phyloP scores from a whole-genome alignment of 495 filamentous ascomycete species.

The Penicillium steckii region DNA sequence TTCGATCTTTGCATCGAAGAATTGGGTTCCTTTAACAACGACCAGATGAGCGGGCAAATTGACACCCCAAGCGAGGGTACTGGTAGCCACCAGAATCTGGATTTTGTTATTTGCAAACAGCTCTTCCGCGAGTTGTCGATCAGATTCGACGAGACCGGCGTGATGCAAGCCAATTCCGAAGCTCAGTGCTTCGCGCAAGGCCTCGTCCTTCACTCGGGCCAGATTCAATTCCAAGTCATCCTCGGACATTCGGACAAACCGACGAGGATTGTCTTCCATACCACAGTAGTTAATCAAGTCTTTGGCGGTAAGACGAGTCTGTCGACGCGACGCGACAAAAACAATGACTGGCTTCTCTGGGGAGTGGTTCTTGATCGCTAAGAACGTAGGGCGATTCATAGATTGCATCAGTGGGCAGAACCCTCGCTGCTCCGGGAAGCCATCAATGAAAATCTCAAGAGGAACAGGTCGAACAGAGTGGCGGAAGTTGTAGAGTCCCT shows the following conservation, averaged over 20 bases:
- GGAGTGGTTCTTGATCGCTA: slow-evolving; percentile 93
- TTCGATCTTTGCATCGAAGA: slow-evolving; percentile 96
- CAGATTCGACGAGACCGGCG: slow-evolving; percentile 92
- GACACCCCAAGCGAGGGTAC: slow-evolving; percentile 96
- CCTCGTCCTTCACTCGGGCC: slow-evolving; percentile 83
- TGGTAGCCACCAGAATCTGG: slow-evolving; percentile 94
- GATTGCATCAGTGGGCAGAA: slow-evolving; percentile 99
- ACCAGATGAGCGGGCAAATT: slow-evolving; percentile 97
- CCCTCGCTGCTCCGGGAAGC: slow-evolving; percentile 90
- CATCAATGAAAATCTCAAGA: slow-evolving; percentile 93
- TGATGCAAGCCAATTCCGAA: slow-evolving; percentile 98
- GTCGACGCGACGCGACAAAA: slow-evolving; percentile 92
- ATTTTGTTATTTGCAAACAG: slow-evolving; percentile 98
- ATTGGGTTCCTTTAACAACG: slow-evolving; percentile 97
- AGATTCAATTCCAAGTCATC: slow-evolving; percentile 88
- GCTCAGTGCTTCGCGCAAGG: slow-evolving; percentile 83
- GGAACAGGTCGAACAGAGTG: slow-evolving; percentile 98
- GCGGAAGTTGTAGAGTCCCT: slow-evolving; percentile 95
- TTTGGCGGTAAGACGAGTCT: slow-evolving; percentile 91
- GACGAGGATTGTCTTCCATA: slow-evolving; percentile 95
- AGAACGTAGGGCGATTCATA: slow-evolving; percentile 97
- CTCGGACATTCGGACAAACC: slow-evolving; percentile 91
- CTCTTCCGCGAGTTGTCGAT: slow-evolving; percentile 87
- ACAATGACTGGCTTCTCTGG: slow-evolving; percentile 97
- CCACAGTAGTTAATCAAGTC: slow-evolving; percentile 97